Evolutionary conservation across 73 alveolate species (phyloP), one percentile per base, ranked within the genome.

Genomic region (Paraurostyla sp.): DNA sequence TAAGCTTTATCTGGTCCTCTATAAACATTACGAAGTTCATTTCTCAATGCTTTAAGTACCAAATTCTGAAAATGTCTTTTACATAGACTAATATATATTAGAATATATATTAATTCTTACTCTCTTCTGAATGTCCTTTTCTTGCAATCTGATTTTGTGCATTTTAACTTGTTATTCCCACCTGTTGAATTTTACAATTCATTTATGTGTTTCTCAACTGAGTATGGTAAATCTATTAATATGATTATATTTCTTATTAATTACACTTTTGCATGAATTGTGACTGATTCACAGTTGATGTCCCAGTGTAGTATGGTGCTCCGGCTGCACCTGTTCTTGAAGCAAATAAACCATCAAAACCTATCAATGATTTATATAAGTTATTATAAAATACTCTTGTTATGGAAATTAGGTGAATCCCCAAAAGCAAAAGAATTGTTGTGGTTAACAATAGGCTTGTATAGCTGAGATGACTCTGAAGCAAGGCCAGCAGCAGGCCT

Each of bases 1-100:
- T 86, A 91, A 6, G 96, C 96, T n/a, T 60, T 78, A 2, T 78
- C 89, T 22, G 89, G 80, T 3, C 89, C 78, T 78, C 89, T 22
- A 40, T 52, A 78, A 0, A 78, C 50, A 50, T 48, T 52, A 22
- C 89, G 7, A 27, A 78, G 58, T 56, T 51, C 89, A 16, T 78
- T 78, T 32, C 89, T 78, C 29, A 78, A 33, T 6, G 16, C 22
- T 49, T 46, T 20, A 20, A 48, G 11, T 27, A 75, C 20, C 9
- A 6, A 4, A 6, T 6, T 15, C 25, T 29, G 18, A n/a, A 75
- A 46, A 50, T 75, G 87, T 33, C 52, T 46, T 32, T 49, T 43
- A 51, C 87, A 75, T 16, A 75, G 48, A 16, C 87, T 69, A 69
- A n/a, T 15, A 62, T 30, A 35, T 35, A 11, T 41, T 15, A 33